Evolutionary conservation across 2,329 filamentous ascomycete species (phyloP), one percentile per base, ranked within the genome.

Genomic region (Colletotrichum sp.): DNA sequence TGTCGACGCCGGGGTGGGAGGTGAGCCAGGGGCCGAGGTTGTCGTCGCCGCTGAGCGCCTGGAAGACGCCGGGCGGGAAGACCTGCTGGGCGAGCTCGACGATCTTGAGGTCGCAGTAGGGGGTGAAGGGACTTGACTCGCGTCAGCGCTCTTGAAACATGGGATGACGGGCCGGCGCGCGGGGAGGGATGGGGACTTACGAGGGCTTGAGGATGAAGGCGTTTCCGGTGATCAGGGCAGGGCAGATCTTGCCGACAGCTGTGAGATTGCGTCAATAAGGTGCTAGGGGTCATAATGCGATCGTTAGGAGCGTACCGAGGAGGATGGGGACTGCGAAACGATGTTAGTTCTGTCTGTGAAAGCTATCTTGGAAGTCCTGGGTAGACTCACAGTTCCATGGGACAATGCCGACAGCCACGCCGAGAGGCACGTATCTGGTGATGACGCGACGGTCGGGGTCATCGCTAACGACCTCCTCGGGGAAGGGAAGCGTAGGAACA

Each of bases 11-110:
- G 0, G 90, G 90, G 79, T 93, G 92, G n/a, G 81, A 82, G 0
- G 90, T 92, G 67, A 93, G 81, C 86, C 86, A 87, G 2, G 89
- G 90, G 6, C 92, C 92, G 12, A 94, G 87, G 66, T 86, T 85
- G 79, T 93, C 91, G 69, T 90, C 90, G 12, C 92, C 92, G 67
- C 89, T 89, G 3, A 94, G 83, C 0, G 85, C 89, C 79, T 93
- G 92, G 10, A 93, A 80, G n/a, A 94, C 90, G 52, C 92, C 92
- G 1, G 90, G 88, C 3, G 91, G 91, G 82, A 93, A 91, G 82
- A 92, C 84, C 21, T 87, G 81, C 74, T 90, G 86, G 0, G 87
- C 90, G 4, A 94, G 81, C 82, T 93, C 91, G 18, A 86, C 88
- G 24, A 92, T 80, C 82, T 93, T 93, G 55, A 94, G 84, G 10